Percentiles rank a stretch among this genome's conserved stretches.
These are phyloP conservation scores for Myriosclerotinia curreyana DNA, from an alignment of 2,329 filamentous ascomycete species.

Conservation along the genomic window DNA sequence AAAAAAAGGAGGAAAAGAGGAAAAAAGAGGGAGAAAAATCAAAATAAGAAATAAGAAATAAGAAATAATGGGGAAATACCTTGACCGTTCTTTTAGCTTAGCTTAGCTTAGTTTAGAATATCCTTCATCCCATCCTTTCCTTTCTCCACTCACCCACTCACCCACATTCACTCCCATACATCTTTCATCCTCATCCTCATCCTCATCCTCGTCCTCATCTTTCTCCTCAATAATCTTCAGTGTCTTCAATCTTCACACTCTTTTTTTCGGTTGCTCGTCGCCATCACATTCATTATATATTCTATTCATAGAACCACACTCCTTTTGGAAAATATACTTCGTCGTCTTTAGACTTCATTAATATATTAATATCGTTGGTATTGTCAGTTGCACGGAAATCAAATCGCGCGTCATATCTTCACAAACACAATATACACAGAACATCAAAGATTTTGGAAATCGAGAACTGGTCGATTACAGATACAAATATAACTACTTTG, in stretches of 20 bases:
- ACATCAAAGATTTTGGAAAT: neutral
- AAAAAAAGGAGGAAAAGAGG: neutral
- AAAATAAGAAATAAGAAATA: too few species aligned
- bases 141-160: conserved; percentile 5
- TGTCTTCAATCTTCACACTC: conserved; percentile 1
- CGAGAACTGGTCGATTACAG: conserved; percentile 20
- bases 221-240: neutral
- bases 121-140: too few species aligned
- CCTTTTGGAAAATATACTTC: neutral
- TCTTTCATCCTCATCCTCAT: conserved; percentile 9
- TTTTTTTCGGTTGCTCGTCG: conserved; percentile 20
- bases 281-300: conserved; percentile 23
- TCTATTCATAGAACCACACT: neutral
- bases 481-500: conserved; percentile 25
- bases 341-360: conserved; percentile 7
- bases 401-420: neutral
- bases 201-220: conserved; percentile 2
- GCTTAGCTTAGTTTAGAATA: too few species aligned
- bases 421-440: neutral
- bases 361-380: neutral
- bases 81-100: too few species aligned
- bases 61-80: conserved; percentile 13
- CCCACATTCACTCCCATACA: conserved; percentile 12
- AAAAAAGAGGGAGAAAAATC: too few species aligned
- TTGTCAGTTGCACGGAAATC: neutral